Evolutionary conservation across 164 flowering plant genomes (phyloP).

Genomic region (Annona squamosa): DNA sequence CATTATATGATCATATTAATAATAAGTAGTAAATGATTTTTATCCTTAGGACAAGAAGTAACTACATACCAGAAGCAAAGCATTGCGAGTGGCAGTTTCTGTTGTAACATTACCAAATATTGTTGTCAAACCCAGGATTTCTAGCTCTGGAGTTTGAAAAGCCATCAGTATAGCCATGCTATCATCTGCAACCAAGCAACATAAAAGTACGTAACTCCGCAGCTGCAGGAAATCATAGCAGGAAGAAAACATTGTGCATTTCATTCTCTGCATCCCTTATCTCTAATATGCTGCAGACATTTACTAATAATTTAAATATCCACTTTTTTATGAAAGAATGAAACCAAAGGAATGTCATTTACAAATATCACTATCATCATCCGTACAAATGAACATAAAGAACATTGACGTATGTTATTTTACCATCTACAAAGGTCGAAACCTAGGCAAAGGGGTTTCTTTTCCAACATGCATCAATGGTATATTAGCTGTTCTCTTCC

Average conservation of each 20-base stretch:
- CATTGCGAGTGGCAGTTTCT: conserved; percentile 80
- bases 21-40: neutral
- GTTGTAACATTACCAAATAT: conserved; percentile 79
- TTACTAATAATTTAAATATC: too few relatives aligned
- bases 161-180: conserved; percentile 97
- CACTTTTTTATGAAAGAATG: too few relatives aligned
- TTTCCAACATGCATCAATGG: too few relatives aligned
- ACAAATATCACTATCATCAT: too few relatives aligned
- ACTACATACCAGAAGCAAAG: conserved; percentile 73
- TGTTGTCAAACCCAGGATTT: conserved; percentile 83
- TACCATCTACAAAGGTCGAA: too few relatives aligned
- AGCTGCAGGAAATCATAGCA: neutral
- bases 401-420: too few relatives aligned
- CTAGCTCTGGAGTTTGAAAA: conserved; percentile 70
- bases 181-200: conserved; percentile 53
- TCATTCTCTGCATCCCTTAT: too few relatives aligned
- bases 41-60: neutral
- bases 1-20: neutral
- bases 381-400: too few relatives aligned
- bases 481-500: too few relatives aligned
- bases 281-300: too few relatives aligned
- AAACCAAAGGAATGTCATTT: too few relatives aligned
- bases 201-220: neutral
- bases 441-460: too few relatives aligned
- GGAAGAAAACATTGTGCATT: neutral